Evolutionary conservation across 2,329 filamentous ascomycete genomes (phyloP).

Genomic region (Exophiala xenobiotica): DNA sequence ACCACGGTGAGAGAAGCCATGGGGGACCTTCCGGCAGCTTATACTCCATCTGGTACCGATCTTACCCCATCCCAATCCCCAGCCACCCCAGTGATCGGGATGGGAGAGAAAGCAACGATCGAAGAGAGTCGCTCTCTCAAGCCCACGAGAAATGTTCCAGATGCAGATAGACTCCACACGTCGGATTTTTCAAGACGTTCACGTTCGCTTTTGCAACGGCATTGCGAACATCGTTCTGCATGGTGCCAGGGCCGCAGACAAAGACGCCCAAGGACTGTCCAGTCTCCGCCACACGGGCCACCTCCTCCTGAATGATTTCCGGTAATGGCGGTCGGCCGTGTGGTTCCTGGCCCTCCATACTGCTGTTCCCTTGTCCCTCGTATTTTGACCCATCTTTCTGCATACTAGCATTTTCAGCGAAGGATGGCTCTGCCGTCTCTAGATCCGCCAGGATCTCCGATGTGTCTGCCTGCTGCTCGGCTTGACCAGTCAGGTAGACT

Average conservation of each 20-base stretch:
- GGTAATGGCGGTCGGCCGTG: conserved; percentile 12
- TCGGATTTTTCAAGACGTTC: conserved; percentile 35
- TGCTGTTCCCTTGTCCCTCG: too few species aligned
- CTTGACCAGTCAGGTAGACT: conserved; percentile 33
- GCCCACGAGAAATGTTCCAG: conserved; percentile 51
- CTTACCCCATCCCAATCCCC: too few species aligned
- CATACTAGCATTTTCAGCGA: too few species aligned
- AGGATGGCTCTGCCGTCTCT: too few species aligned
- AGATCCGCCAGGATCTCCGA: background rate
- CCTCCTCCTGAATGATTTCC: conserved; percentile 29
- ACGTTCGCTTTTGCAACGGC: conserved; percentile 47
- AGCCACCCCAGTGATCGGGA: too few species aligned
- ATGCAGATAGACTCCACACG: conserved; percentile 47
- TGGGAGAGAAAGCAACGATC: too few species aligned
- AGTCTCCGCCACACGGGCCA: conserved; percentile 21
- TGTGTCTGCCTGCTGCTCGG: conserved; percentile 9
- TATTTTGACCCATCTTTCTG: too few species aligned
- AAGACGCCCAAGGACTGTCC: conserved; percentile 37
- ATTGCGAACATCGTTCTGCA: conserved; percentile 51
- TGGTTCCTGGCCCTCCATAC: too few species aligned
- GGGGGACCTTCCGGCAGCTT: too few species aligned
- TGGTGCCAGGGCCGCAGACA: conserved; percentile 47
- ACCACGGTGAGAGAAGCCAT: too few species aligned
- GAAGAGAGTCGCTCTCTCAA: too few species aligned
- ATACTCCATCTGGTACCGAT: background rate